Conservation (phyloP, 192 early-diverging fungal genomes). For the Entrophospora sp. region DNA sequence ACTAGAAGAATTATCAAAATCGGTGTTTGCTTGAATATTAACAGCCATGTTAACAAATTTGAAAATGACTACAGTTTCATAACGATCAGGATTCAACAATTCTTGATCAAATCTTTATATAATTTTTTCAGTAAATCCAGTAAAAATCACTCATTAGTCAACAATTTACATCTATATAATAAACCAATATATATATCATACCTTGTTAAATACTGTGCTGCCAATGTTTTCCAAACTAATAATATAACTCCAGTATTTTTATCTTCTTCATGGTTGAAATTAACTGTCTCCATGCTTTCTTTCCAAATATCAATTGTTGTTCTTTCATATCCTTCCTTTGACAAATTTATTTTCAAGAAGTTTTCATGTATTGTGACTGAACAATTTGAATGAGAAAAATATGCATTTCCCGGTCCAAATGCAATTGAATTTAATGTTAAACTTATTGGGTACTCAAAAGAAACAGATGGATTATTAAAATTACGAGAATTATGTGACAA, state of each 20-base stretch:
- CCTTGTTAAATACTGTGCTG: conserved; percentile 29
- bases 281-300: conserved; percentile 27
- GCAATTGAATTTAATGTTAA: conserved; percentile 30
- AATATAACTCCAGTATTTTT: conserved; percentile 23
- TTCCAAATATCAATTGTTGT: conserved; percentile 34
- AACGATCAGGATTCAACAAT: conserved; percentile 29
- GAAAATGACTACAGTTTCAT: conserved; percentile 28
- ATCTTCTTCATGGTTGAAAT: conserved; percentile 23
- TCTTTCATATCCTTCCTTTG: conserved; percentile 22
- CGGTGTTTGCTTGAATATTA: not conserved
- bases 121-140: too few relatives aligned
- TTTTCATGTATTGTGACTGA: conserved; percentile 26
- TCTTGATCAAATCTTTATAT: conserved; percentile 30
- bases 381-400: conserved; percentile 31
- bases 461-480: too few relatives aligned
- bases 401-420: conserved; percentile 28
- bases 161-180: not conserved
- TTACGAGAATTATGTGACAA: too few relatives aligned
- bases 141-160: too few relatives aligned
- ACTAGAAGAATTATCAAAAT: not conserved
- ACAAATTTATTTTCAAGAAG: conserved; percentile 29
- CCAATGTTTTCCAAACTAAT: conserved; percentile 22
- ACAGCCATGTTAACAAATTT: conserved; percentile 17
- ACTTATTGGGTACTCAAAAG: too few relatives aligned
- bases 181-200: not conserved